phyloP scores from a whole-genome alignment of 306 rosid species.

The Begonia loranthoides region DNA sequence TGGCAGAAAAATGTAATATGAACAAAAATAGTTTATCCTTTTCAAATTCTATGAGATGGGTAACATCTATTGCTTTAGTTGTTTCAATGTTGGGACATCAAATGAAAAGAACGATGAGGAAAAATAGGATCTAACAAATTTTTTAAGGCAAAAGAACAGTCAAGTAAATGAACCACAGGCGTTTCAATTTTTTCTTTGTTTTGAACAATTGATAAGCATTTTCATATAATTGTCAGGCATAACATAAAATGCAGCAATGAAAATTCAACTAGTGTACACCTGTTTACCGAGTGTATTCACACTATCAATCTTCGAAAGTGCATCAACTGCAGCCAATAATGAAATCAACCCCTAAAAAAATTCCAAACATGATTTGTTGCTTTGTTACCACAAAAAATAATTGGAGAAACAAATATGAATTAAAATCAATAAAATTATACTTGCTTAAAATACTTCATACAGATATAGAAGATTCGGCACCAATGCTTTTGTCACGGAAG shows the following conservation, averaged over 20 bases:
- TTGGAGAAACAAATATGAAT: slow-evolving; percentile 5
- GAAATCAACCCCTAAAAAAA: slow-evolving; percentile 66
- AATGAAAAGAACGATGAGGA: too few relatives aligned
- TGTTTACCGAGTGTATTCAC: slow-evolving; percentile 53
- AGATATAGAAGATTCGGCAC: slow-evolving; percentile 89
- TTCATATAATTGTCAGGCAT: background rate
- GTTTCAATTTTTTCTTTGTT: too few relatives aligned
- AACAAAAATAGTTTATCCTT: too few relatives aligned
- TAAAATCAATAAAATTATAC: background rate
- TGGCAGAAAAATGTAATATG: background rate
- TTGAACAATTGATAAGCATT: background rate
- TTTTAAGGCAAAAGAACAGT: too few relatives aligned
- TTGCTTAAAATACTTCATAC: slow-evolving; percentile 30
- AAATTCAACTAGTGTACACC: slow-evolving; percentile 24
- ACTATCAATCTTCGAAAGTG: slow-evolving; percentile 57
- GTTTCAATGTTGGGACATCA: too few relatives aligned
- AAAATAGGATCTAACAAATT: too few relatives aligned
- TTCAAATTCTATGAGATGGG: too few relatives aligned
- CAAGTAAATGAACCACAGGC: too few relatives aligned
- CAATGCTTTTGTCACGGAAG: slow-evolving; percentile 76
- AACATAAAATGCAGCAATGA: background rate
- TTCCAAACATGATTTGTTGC: slow-evolving; percentile 10
- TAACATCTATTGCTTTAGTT: too few relatives aligned
- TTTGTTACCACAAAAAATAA: slow-evolving; percentile 8
- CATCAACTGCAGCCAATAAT: slow-evolving; percentile 71